Conservation (phyloP, 2,329 filamentous ascomycete species). For the Pseudonectria buxi region DNA sequence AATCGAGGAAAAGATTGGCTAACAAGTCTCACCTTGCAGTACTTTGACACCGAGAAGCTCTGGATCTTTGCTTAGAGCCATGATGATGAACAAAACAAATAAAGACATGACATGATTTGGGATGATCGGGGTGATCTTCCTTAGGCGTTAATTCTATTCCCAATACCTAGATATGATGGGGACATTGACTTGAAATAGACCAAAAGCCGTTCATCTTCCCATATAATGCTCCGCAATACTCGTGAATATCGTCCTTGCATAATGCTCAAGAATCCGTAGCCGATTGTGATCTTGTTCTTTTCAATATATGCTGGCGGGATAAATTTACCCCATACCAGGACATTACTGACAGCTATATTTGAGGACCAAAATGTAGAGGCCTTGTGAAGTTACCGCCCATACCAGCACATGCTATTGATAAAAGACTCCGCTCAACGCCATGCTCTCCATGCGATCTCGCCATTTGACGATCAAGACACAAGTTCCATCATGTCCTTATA, state of each 20-base stretch:
- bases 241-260: background rate
- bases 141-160: constrained; percentile 18
- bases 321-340: too few species aligned
- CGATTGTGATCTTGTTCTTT: too few species aligned
- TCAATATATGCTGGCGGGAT: too few species aligned
- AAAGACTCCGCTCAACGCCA: constrained; percentile 15
- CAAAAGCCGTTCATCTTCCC: constrained; percentile 1
- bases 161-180: constrained; percentile 12
- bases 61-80: constrained; percentile 48
- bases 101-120: constrained; percentile 17
- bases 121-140: constrained; percentile 19
- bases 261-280: background rate
- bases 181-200: constrained; percentile 15
- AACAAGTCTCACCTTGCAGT: constrained; percentile 30
- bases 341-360: too few species aligned
- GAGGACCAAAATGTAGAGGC: background rate
- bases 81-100: constrained; percentile 13
- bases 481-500: constrained; percentile 20
- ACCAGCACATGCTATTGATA: constrained; percentile 6
- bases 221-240: constrained; percentile 13
- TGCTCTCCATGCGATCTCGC: constrained; percentile 11
- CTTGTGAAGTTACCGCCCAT: constrained; percentile 1
- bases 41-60: constrained; percentile 50
- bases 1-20: constrained; percentile 1
- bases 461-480: constrained; percentile 2